Base-by-base conservation (phyloP, 2,329 filamentous ascomycete genomes). In the Arthrobotrys megalospora region DNA sequence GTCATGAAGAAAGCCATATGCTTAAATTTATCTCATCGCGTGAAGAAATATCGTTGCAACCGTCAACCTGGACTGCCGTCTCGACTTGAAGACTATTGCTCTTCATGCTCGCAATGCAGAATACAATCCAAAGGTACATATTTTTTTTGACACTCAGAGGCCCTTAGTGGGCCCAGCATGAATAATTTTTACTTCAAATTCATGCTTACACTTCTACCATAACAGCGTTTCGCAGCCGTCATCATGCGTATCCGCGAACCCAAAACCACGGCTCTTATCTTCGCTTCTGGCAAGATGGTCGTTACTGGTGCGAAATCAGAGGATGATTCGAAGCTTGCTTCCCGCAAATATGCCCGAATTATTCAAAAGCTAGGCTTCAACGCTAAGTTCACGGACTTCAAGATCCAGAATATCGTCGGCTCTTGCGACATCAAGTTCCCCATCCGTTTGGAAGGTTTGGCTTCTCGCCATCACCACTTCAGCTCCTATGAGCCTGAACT, bases 331-430 rank as follows among this genome's bases (percentile, higher is more conserved):
- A 97, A 97, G 87, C 91, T 99, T 83, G 96, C 96, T 7, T 96
- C 92, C 77, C 91, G 95, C 86, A 99, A 99, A 86, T 98, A 98
- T 84, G 96, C 96, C 66, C 94, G 96, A 83, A 98, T 99, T 85
- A 98, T 99, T 83, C 96, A 99, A 89, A 99, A 99, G 88, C 93
- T 99, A 79, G 96, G 96, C 80, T 99, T 99, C 89, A 97, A 97
- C 82, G 95, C 96, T 83, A 97, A 97, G 90, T 98, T 99, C 86
- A 97, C 94, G 81, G 96, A 99, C 85, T 99, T 99, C 88, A 99
- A 98, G 90, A 99, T 99, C 83, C 94, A 97, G 88, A 99, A 99
- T 86, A 98, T 99, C 81, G 96, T 99, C 81, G 96, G 96, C 80
- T 97, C 94, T 78, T 98, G 95, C 85, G 96, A 99, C 84, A 97